Evolutionary conservation across 176 grass and related monocot genomes (phyloP).

Genomic region (Zoysia japonica): DNA sequence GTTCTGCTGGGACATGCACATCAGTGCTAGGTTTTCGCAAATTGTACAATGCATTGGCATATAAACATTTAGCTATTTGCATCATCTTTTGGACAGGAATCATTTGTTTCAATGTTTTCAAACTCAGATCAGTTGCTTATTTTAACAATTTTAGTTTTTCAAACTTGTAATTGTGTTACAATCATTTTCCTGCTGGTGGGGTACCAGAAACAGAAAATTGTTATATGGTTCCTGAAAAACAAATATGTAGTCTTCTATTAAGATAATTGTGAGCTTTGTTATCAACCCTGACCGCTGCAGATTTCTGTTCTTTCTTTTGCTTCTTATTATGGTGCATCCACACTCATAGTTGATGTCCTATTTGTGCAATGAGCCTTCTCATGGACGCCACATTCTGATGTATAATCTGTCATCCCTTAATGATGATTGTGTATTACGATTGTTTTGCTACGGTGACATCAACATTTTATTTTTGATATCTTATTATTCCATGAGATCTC

Average conservation of each 20-base stretch:
- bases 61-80: not conserved
- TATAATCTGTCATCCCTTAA: not conserved
- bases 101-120: not conserved
- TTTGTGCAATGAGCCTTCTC: not conserved
- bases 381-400: constrained; percentile 7
- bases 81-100: not conserved
- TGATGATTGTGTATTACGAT: not conserved
- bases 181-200: not conserved
- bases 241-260: not conserved
- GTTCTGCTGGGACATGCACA: not conserved
- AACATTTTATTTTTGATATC: not conserved
- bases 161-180: not conserved
- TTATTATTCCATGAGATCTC: not conserved
- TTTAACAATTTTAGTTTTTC: not conserved
- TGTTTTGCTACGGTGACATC: constrained; percentile 7
- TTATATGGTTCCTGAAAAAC: not conserved
- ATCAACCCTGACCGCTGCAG: not conserved
- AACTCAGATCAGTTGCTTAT: not conserved
- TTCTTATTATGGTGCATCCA: not conserved
- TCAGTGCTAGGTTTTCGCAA: not conserved
- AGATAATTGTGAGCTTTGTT: not conserved
- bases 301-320: not conserved
- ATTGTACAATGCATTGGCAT: not conserved
- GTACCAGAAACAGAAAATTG: not conserved
- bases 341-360: not conserved